Percentiles rank a stretch among this genome's conserved stretches.
Conservation (phyloP, 192 early-diverging fungal species). For the Coemansia sp. region DNA sequence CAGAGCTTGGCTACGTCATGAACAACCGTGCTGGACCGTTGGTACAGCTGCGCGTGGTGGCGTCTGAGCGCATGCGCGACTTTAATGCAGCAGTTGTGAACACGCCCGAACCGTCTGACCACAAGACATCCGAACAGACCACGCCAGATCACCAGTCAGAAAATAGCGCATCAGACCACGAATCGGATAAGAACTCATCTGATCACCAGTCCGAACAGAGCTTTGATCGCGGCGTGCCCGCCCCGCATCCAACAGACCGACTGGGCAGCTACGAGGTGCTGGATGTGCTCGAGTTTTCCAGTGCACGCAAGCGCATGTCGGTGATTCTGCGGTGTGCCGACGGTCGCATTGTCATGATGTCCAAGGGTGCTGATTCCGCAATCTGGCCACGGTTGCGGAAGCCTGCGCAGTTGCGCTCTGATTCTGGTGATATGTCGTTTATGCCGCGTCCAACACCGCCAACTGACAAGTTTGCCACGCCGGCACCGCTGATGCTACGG, state of each 20-base stretch:
- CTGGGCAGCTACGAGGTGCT: slow-evolving; percentile 60
- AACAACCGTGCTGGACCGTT: slow-evolving; percentile 57
- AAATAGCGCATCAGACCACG: neutral
- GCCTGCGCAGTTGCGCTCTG: slow-evolving; percentile 21
- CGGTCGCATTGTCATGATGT: slow-evolving; percentile 74
- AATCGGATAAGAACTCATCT: slow-evolving; percentile 17
- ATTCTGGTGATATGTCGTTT: slow-evolving; percentile 22
- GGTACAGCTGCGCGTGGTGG: slow-evolving; percentile 53
- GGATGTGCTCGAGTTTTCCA: slow-evolving; percentile 81
- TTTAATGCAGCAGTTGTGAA: slow-evolving; percentile 30
- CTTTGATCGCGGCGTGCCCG: slow-evolving; percentile 56
- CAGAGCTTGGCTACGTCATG: slow-evolving; percentile 71
- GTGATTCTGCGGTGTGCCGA: slow-evolving; percentile 72
- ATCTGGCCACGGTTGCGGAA: slow-evolving; percentile 64
- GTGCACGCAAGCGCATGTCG: slow-evolving; percentile 87
- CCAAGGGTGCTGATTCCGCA: slow-evolving; percentile 91
- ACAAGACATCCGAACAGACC: slow-evolving; percentile 39
- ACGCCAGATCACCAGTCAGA: no score
- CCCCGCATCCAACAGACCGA: slow-evolving; percentile 38
- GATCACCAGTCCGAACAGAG: slow-evolving; percentile 42
- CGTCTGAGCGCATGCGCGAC: slow-evolving; percentile 49
- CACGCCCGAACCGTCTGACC: slow-evolving; percentile 27
- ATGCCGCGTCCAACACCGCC: slow-evolving; percentile 29
- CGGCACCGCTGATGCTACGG: slow-evolving; percentile 8
- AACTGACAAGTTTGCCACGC: neutral